Evolutionary conservation across 2,329 filamentous ascomycete species (phyloP), one percentile per base, ranked within the genome.

Genomic region (Mollisiaceae sp.): DNA sequence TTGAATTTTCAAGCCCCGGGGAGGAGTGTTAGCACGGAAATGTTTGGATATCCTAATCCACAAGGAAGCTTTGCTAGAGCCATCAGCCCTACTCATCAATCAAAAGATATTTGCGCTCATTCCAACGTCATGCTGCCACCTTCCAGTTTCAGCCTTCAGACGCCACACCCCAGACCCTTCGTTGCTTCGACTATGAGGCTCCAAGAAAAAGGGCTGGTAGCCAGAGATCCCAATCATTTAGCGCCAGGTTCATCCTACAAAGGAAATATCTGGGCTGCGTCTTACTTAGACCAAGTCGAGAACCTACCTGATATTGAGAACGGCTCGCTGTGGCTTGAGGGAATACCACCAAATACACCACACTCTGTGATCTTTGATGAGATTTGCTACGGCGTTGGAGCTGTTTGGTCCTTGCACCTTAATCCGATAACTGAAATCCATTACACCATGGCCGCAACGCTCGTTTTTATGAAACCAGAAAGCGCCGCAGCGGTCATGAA

Each of bases 291-390:
- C 2, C 65, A 69, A 20, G 18, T 65, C 1, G 12, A 55, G 5
- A 15, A 55, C 8, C 60, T 74, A 22, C 65, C 67, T 0, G 63
- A 71, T 27, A 2, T 56, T 8, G 8, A 67, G 8, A 74, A 75
- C 36, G 73, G 69, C 36, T 58, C 68, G 4, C 45, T 74, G 6
- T 73, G 64, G 56, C 39, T 75, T 4, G 69, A 62, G 12, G 61
- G 67, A 8, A 65, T 74, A 11, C 69, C 72, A 0, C 22, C 36
- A 6, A 32, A 6, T 3, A 38, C 43, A 0, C 27, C 65, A 2
- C 55, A 52, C 1, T 36, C 65, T 15, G 64, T 70, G 5, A 57
- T 74, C 14, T 71, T 72, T 38, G 52, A 50, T 5, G 41, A 36
- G 20, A 70, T 73, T 39, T 43, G 45, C 8, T 32, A 6, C 6